Base-by-base conservation (phyloP, 257 asterid species). In the Echium plantagineum region DNA sequence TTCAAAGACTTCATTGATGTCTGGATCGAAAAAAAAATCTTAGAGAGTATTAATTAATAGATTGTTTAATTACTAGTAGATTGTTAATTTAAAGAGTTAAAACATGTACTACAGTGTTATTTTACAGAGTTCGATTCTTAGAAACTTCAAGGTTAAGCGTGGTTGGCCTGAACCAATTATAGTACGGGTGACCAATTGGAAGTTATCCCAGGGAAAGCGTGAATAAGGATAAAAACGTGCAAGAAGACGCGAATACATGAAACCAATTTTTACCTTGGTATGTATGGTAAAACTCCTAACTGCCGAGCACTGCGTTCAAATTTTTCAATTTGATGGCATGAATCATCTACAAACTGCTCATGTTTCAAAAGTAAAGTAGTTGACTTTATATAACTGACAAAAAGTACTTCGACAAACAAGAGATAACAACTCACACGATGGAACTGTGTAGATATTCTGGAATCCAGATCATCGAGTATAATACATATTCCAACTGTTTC, bases 291-390 rank as follows among this genome's bases (percentile, higher is more conserved):
- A 56, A 88, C 90, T 71, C 98, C 98, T 9, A 70, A 62, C 75
- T 84, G 95, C 71, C 94, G 80, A 46, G 89, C 87, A 76, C 77
- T 93, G 64, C 88, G 71, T 55, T 86, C 98, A 76, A 81, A 80
- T 74, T 83, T 86, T 78, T 86, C 98, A 52, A 93, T 89, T 71
- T 93, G 97, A 72, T 86, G 97, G 78, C 98, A 93, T 68, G 94
- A 84, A 69, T 89, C 98, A 58, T 93, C 98, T 53, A 93, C 49
- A 42, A 42, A 42, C 49, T 42, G 49, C 49, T 10, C 49, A 42
- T 7, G 17, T 42, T 42, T 42, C 49, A 42, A 42, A 42, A 53
- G 16, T 19, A 63, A 35, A 17, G 32, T 26, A 55, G 52, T 21
- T 49, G 20, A 42, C 3, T 53, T 53, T 17, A 24, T 53, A 6